A percentile compares a stretch with the other conserved stretches of the same genome.
phyloP scores from a whole-genome alignment of 331 rosid genomes.

The Ulmus americana region DNA sequence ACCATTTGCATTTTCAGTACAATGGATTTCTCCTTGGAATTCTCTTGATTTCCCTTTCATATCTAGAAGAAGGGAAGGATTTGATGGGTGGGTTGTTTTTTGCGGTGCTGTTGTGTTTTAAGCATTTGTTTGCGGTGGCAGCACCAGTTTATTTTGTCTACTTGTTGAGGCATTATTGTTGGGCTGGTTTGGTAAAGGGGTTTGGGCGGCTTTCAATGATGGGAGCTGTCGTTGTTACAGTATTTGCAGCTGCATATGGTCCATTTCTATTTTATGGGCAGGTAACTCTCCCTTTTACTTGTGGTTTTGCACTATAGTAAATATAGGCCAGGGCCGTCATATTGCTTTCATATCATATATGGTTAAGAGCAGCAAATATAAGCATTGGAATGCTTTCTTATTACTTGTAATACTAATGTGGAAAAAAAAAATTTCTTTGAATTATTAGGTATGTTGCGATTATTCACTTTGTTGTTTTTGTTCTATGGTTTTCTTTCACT shows the following conservation, averaged over 20 bases:
- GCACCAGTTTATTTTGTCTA: slow-evolving; percentile 81
- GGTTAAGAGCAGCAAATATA: too few species aligned
- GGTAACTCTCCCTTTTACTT: slow-evolving; percentile 39
- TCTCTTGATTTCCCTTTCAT: slow-evolving; percentile 70
- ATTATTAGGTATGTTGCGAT: too few species aligned
- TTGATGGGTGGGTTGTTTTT: slow-evolving; percentile 68
- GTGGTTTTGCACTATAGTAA: too few species aligned
- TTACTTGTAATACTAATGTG: too few species aligned
- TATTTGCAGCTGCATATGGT: slow-evolving; percentile 64
- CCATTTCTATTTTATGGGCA: slow-evolving; percentile 77
- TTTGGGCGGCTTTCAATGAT: slow-evolving; percentile 50
- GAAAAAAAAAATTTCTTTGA: too few species aligned
- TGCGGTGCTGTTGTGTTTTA: slow-evolving; percentile 67
- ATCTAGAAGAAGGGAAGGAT: slow-evolving; percentile 80
- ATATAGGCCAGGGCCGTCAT: too few species aligned
- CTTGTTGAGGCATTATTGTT: slow-evolving; percentile 76
- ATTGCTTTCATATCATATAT: too few species aligned
- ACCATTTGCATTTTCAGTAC: slow-evolving; percentile 84
- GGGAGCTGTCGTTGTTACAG: slow-evolving; percentile 60
- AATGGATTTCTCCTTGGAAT: slow-evolving; percentile 89
- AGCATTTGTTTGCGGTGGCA: slow-evolving; percentile 87
- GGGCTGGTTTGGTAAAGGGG: slow-evolving; percentile 58
- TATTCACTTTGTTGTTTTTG: too few species aligned
- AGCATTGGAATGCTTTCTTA: too few species aligned
- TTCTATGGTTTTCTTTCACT: too few species aligned